Evolutionary conservation across 2,329 filamentous ascomycete genomes (phyloP).

Genomic region (Macrophomina tecta): DNA sequence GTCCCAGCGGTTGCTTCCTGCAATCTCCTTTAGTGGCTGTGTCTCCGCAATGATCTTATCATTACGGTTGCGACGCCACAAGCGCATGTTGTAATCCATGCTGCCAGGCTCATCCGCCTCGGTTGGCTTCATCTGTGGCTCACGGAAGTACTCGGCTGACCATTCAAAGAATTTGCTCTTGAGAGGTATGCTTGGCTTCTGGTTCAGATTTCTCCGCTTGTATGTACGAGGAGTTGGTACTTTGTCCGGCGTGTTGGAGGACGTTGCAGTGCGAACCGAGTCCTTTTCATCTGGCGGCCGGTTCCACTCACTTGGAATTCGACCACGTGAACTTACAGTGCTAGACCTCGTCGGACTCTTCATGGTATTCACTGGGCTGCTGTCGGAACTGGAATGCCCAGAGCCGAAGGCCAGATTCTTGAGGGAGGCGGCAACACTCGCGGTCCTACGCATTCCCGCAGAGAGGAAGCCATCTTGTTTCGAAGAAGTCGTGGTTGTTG

Average conservation of each 20-base stretch:
- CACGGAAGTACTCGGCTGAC: constrained; percentile 96
- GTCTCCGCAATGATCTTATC: constrained; percentile 91
- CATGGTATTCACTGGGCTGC: constrained; percentile 33
- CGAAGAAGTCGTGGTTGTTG: constrained; percentile 55
- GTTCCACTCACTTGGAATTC: constrained; percentile 64
- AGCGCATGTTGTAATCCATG: constrained; percentile 90
- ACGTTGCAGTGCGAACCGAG: constrained; percentile 65
- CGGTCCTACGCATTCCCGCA: constrained; percentile 65
- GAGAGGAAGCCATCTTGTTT: constrained; percentile 68
- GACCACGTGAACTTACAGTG: constrained; percentile 49
- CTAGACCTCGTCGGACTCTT: constrained; percentile 27
- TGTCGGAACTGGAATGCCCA: constrained; percentile 35
- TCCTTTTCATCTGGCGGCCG: constrained; percentile 79
- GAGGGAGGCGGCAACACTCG: constrained; percentile 68
- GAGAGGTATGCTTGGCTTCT: constrained; percentile 72
- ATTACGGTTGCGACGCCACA: constrained; percentile 92
- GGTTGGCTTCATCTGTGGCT: constrained; percentile 96
- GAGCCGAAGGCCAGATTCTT: constrained; percentile 63
- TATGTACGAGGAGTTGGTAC: constrained; percentile 83
- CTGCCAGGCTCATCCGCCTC: constrained; percentile 97
- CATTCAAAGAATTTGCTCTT: constrained; percentile 88
- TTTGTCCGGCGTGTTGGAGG: constrained; percentile 73
- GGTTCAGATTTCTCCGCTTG: constrained; percentile 64
- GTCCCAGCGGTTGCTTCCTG: constrained; percentile 86
- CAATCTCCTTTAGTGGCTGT: constrained; percentile 89